phyloP scores from a whole-genome alignment of 257 asterid genomes.

The Rehmannia glutinosa region DNA sequence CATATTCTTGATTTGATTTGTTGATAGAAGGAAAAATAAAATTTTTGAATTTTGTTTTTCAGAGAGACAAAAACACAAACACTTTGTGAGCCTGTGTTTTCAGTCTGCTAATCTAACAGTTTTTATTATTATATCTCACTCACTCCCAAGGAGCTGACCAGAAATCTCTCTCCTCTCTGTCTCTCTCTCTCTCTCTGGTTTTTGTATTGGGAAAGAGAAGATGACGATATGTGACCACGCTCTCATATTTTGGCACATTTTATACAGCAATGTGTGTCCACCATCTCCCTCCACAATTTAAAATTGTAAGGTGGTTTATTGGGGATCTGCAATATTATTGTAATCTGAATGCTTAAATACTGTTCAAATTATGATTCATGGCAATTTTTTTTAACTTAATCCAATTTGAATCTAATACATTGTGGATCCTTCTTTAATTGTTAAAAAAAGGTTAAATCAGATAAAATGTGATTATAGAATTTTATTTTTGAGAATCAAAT shows the following conservation, averaged over 20 bases:
- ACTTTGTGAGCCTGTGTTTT: not conserved
- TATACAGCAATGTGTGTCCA: not conserved
- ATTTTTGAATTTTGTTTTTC: not conserved
- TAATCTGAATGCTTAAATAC: not conserved
- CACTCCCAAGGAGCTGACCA: conserved; percentile 61
- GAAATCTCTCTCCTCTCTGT: conserved; percentile 13
- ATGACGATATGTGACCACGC: conserved; percentile 46
- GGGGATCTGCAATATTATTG: conserved; percentile 26
- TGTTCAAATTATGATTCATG: too few relatives aligned
- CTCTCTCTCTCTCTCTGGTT: not conserved
- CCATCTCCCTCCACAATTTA: conserved; percentile 19
- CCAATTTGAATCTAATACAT: too few relatives aligned
- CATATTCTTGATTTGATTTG: not conserved
- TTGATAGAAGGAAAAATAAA: not conserved
- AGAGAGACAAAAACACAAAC: not conserved
- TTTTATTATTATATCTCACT: conserved; percentile 32
- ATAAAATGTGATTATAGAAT: too few relatives aligned
- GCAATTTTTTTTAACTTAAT: too few relatives aligned
- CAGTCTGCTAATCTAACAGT: conserved; percentile 23
- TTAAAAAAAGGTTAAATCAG: too few relatives aligned
- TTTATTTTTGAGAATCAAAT: too few relatives aligned
- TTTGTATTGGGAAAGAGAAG: conserved; percentile 43
- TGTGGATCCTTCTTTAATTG: too few relatives aligned
- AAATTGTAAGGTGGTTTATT: not conserved
- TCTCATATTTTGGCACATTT: conserved; percentile 21